Percentiles rank a stretch among this genome's conserved stretches.
phyloP scores from a whole-genome alignment of 257 asterid genomes.

The Nicotiana knightiana region DNA sequence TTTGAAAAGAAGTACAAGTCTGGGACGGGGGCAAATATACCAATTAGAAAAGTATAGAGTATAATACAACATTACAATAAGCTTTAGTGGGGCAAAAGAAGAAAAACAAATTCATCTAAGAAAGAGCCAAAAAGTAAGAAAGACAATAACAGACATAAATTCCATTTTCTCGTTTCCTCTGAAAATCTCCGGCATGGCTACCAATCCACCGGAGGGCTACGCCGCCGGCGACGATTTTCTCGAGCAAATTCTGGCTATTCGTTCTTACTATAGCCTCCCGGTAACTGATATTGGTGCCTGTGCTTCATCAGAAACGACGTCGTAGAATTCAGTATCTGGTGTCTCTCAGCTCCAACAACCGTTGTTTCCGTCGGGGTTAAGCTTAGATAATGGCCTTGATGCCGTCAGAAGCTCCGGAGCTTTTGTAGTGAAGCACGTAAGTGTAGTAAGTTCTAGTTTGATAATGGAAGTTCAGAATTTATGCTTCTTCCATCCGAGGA shows the following conservation, averaged over 20 bases:
- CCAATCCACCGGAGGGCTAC: conserved; percentile 49
- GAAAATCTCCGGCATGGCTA: conserved; percentile 36
- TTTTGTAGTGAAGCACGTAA: conserved; percentile 35
- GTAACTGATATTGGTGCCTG: conserved; percentile 29
- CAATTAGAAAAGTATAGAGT: too few species aligned
- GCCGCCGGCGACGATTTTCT: conserved; percentile 53
- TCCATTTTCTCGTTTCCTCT: too few species aligned
- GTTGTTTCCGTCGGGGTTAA: conserved; percentile 52
- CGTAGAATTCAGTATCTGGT: conserved; percentile 23
- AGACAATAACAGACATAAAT: too few species aligned
- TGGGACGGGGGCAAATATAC: too few species aligned
- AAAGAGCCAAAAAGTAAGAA: too few species aligned
- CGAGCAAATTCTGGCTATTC: conserved; percentile 66
- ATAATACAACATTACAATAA: too few species aligned
- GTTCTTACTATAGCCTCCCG: conserved; percentile 46
- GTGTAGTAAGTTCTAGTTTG: too few species aligned
- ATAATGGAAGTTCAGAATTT: too few species aligned
- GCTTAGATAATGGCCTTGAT: conserved; percentile 55
- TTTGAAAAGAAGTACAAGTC: too few species aligned
- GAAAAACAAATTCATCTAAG: too few species aligned
- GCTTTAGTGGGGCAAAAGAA: too few species aligned
- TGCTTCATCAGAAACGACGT: conserved; percentile 34
- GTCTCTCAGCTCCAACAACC: conserved; percentile 19
- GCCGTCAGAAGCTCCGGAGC: conserved; percentile 35
- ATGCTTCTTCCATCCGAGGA: too few species aligned